A percentile compares a stretch with the other conserved stretches of the same genome.
Conservation (phyloP, 495 filamentous ascomycete genomes). For the Talaromyces ruber region DNA sequence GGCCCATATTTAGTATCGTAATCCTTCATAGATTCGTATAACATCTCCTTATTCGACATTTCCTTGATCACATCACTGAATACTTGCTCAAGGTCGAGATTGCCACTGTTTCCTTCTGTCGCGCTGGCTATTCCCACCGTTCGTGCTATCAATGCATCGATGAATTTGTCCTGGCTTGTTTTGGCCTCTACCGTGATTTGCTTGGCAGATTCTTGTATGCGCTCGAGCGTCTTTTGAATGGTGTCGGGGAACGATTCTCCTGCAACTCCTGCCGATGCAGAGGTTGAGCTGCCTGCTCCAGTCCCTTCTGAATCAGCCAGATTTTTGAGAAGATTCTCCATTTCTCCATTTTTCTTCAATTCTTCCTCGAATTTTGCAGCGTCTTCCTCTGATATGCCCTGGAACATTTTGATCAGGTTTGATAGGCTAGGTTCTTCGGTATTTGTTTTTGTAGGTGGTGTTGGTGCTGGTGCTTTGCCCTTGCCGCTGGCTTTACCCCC, state of each 20-base stretch:
- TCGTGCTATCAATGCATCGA: constrained; percentile 69
- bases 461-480: constrained; percentile 13
- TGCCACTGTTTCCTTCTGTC: constrained; percentile 52
- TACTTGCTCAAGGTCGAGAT: constrained; percentile 89
- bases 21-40: constrained; percentile 99
- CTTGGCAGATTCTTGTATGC: constrained; percentile 81
- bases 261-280: constrained; percentile 17
- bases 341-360: not conserved
- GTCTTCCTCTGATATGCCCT: not conserved
- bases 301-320: constrained; percentile 58
- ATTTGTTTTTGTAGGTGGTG: not conserved
- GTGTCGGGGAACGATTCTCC: constrained; percentile 75
- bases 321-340: constrained; percentile 51
- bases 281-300: constrained; percentile 64
- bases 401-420: not conserved
- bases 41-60: constrained; percentile 92
- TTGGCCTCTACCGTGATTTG: constrained; percentile 52
- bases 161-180: constrained; percentile 30
- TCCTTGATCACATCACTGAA: constrained; percentile 97
- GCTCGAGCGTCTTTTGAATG: constrained; percentile 84
- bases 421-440: not conserved
- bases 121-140: constrained; percentile 77
- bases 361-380: not conserved
- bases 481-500: constrained; percentile 24
- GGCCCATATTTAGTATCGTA: constrained; percentile 79